Evolutionary conservation across 179 eudicot genomes (phyloP), one percentile per base, ranked within the genome.

Genomic region (Dionaea muscipula): DNA sequence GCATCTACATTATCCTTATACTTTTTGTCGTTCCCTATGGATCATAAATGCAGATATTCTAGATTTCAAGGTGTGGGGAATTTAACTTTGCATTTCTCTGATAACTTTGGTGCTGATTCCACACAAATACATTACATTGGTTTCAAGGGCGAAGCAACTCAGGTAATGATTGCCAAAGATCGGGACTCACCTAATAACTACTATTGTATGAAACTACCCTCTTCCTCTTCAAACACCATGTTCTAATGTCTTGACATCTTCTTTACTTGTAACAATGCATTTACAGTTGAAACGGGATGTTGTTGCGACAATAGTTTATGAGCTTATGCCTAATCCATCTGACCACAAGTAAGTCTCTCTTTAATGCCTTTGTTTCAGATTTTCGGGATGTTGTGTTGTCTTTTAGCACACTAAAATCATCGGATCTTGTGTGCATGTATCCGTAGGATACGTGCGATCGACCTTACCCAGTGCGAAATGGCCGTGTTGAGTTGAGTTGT

Each of bases 71-170:
- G 95, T 49, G 94, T 91, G 68, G 98, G 83, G 47, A 87, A 72
- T 74, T 76, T 91, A 59, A 91, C 98, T 52, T 70, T 91, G 78
- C 96, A 91, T 74, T 87, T 91, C 65, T 86, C 98, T 41, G 86
- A 87, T 43, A 87, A 75, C 65, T 87, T 78, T 68, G 98, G 98
- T 35, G 95, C 88, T 28, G 94, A 87, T 41, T 74, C 83, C 23
- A 75, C 84, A 65, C 84, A 81, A 71, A 91, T 91, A 73, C 79
- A 78, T 64, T 91, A 87, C 76, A 91, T 91, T 72, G 98, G 98
- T 57, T 72, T 91, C 53, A 86, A 84, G 73, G 98, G 98, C 56
- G 94, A 87, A 80, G 96, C 95, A 26, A 91, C 98, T 15, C 93
- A 87, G 91, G 98, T 91, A 75, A 15, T 37, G 36, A 25, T 60